Base-by-base conservation (phyloP, 176 grass and related monocot species). In the Phyllostachys edulis region DNA sequence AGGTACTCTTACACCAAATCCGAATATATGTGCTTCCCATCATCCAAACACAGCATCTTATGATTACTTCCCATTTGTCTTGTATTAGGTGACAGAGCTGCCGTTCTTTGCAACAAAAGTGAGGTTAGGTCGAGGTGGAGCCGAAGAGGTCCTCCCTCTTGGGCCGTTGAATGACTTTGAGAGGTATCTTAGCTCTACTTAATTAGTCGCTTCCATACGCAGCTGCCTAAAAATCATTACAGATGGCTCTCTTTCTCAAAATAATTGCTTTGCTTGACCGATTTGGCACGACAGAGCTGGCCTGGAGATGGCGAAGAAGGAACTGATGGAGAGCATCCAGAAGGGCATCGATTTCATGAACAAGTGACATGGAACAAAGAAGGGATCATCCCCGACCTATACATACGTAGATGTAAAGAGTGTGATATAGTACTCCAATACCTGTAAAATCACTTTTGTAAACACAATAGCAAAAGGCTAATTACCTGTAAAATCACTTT, bases 111-210 rank as follows among this genome's bases (percentile, higher is more conserved):
- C 96, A 12, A 73, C 93, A 34, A 96, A 90, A 75, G 93, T 99
- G 85, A 88, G 89, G 85, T 80, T 99, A 87, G 93, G 93, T 64
- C 93, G 96, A 4, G 24, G 65, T 39, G 96, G 96, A 71, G 80
- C 87, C 0, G 93, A 99, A 63, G 96, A 99, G 78, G 81, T 99
- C 75, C 89, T 92, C 66, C 89, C 96, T 79, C 91, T 96, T 89
- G 96, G 96, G 59, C 96, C 89, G 5, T 67, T 99, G 61, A 96
- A 99, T 71, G 89, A 96, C 71, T 94, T 94, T n/a, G 96, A 99
- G 89, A 93, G 96, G 96, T 99, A 55, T 45, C 16, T 67, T 63
- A 5, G 26, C 21, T 74, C 29, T 59, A 61, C 75, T 62, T 65
- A 62, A 29, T 55, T 23, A 16, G 17, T 38, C 4, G 3, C 14